Base-by-base conservation (phyloP, 2,329 filamentous ascomycete species). In the Mycocentrospora acerina region DNA sequence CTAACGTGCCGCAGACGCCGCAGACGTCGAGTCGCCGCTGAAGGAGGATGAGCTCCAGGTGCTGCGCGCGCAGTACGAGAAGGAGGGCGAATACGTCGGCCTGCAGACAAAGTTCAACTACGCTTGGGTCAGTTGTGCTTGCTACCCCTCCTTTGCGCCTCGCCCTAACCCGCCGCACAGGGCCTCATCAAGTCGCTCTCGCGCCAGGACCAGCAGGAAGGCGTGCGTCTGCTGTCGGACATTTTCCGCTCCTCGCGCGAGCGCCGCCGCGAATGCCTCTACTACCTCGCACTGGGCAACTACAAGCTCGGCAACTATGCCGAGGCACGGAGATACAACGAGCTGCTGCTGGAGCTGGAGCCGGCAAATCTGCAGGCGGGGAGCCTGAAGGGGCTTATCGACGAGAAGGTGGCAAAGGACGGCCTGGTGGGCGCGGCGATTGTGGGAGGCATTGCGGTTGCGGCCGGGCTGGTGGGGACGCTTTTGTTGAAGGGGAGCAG, bases 41-140 rank as follows among this genome's bases (percentile, higher is more conserved):
- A 94, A 93, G 72, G 82, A 88, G 40, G 86, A 88, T 34, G 93
- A 98, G 71, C 85, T 98, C 44, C 84, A 90, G 68, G 93, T 97
- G 48, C 79, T 98, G 37, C 88, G 91, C 51, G 78, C 88, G 44
- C 93, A 98, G 69, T 98, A 93, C 68, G 91, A 97, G 67, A 95
- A 95, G 67, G 93, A 98, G 73, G 93, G 91, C 55, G 88, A 95
- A 60, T 94, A 95, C 76, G 91, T 95, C 45, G 90, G 91, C 44
- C 81, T 98, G 27, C 93, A 98, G 71, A 98, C 93, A 46, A 97
- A 97, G 68, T 98, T 98, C 81, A 98, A 98, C 82, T 97, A 91
- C 70, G 91, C 93, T 65, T 98, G 93, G 93, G 90, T 95, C 81
- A 40, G 76, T 55, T 25, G n/a, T 19, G 5, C 19, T 22, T 22